Base-by-base conservation (phyloP, 805 yeast species). In the Starmera caribaea region DNA sequence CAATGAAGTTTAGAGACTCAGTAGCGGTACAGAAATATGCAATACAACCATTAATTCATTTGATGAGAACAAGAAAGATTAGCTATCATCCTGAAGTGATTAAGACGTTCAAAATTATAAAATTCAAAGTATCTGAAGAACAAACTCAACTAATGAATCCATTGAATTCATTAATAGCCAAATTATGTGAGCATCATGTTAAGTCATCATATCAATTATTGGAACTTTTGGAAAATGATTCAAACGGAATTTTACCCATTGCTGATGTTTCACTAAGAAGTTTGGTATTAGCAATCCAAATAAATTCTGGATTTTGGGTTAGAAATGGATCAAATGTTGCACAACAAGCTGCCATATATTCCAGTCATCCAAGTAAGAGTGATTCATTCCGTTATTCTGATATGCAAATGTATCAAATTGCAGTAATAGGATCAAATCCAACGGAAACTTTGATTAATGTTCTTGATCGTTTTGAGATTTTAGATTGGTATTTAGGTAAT, bases 321-420 rank as follows among this genome's bases (percentile, higher is more conserved):
- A 70, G 90, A 59, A 82, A 82, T 50, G 92, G 92, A 16, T 51
- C 63, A 38, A 66, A 73, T 6, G 73, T 69, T 2, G 56, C 74
- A 4, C 65, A 70, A 34, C 77, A 76, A 46, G 71, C 78, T 0
- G 53, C 69, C 1, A 58, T 70, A 13, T 76, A 78, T 45, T 62
- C 62, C 40, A 70, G 66, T n/a, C 49, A 61, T 7, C 45, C 55
- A 4, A 62, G 69, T 52, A 55, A 68, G 3, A 72, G 71, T 41
- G 46, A 62, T 21, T 61, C 84, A 15, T 65, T 88, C 26, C 88
- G 74, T 50, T 63, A 77, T 40, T 69, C 89, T 44, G 98, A 92
- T 51, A 62, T 92, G 21, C 82, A 77, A 53, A 57, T 87, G 43
- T 68, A 73, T 4, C 98, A 92, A 51, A 44, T 68, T 6, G 65